Evolutionary conservation across 345 rosid species (phyloP).

Genomic region (Brassica juncea): DNA sequence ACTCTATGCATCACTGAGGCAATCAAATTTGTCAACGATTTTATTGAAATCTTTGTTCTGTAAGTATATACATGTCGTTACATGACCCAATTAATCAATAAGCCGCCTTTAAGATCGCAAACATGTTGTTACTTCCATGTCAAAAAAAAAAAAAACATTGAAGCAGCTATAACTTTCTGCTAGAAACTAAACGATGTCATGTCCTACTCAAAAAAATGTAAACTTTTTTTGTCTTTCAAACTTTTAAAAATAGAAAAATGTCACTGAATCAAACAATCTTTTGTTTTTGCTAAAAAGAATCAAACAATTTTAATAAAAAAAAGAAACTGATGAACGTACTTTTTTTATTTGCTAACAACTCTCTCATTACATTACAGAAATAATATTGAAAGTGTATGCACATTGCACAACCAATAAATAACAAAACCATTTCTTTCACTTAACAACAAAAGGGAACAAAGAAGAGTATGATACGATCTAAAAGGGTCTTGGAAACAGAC

Average conservation of each 20-base stretch:
- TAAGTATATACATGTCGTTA: neutral
- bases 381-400: neutral
- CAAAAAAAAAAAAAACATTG: neutral
- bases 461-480: neutral
- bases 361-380: neutral
- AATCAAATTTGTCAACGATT: no score
- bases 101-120: neutral
- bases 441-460: neutral
- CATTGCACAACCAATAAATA: neutral
- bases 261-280: neutral
- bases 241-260: neutral
- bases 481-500: slow-evolving; percentile 29
- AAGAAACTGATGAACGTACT: neutral
- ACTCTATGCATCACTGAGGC: no score
- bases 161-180: slow-evolving; percentile 31
- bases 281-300: neutral
- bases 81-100: slow-evolving; percentile 5
- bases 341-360: neutral
- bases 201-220: slow-evolving; percentile 27
- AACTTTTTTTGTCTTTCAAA: slow-evolving; percentile 7
- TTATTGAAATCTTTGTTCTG: no score
- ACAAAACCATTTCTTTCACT: neutral
- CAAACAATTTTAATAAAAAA: neutral
- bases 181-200: neutral
- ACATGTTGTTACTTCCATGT: neutral